Evolutionary conservation across 2,329 filamentous ascomycete genomes (phyloP).

Genomic region (Cercospora nicotianae): DNA sequence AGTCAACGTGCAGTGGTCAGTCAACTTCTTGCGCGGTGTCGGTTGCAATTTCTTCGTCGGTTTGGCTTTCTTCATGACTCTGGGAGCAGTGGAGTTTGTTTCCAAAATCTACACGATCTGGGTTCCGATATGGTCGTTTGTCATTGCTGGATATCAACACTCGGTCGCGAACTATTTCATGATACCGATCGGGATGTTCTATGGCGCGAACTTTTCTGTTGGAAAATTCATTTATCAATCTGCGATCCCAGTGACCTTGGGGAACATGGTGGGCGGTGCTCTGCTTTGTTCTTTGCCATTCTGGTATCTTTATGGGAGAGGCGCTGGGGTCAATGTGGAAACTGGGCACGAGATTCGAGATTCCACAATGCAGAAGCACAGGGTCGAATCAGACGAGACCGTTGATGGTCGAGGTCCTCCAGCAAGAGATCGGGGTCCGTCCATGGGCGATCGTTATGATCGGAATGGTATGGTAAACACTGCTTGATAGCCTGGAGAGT

Average conservation of each 20-base stretch:
- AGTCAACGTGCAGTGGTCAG: slow-evolving; percentile 7
- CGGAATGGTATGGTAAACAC: background rate
- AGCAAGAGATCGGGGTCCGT: background rate
- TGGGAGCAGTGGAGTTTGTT: slow-evolving; percentile 25
- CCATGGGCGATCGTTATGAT: background rate
- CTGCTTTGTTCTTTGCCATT: background rate
- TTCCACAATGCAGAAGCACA: background rate
- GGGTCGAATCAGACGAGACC: background rate
- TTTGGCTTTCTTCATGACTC: slow-evolving; percentile 29
- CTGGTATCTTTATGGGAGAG: background rate
- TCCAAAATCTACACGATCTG: slow-evolving; percentile 34
- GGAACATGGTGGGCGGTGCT: background rate
- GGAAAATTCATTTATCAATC: background rate
- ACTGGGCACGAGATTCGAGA: background rate
- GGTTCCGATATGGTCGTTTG: slow-evolving; percentile 32
- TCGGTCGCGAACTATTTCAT: slow-evolving; percentile 44
- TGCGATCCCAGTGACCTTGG: background rate
- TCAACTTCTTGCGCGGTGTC: slow-evolving; percentile 30
- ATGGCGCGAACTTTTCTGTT: background rate
- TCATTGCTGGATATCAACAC: slow-evolving; percentile 44
- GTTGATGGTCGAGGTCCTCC: background rate
- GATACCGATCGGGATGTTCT: slow-evolving; percentile 35
- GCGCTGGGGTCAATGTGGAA: background rate
- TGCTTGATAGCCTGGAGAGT: background rate
- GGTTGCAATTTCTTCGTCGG: slow-evolving; percentile 34